Evolutionary conservation across 1,284 basidiomycete genomes (phyloP).

Genomic region (Apiotrichum siamense): DNA sequence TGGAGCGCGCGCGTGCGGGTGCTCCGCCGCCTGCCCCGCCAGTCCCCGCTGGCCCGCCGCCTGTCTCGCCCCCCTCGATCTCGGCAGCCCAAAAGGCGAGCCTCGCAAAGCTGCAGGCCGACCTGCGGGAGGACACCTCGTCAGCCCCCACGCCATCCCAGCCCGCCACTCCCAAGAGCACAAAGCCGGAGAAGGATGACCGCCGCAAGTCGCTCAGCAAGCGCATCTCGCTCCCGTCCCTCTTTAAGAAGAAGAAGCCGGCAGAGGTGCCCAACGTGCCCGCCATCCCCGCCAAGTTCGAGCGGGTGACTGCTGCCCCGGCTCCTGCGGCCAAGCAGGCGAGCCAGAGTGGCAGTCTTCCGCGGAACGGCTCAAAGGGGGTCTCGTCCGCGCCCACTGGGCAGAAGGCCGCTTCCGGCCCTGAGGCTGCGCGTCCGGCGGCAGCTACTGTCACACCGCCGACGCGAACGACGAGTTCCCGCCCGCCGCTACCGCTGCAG

Average conservation of each 20-base stretch:
- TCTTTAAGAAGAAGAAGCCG: slow-evolving; percentile 9
- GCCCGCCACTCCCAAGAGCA: background rate
- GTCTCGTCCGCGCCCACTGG: too few species aligned
- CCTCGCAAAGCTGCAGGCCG: background rate
- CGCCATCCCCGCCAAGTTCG: background rate
- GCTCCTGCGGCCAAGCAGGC: too few species aligned
- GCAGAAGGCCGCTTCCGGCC: too few species aligned
- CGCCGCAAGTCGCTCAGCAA: slow-evolving; percentile 6
- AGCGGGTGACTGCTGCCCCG: too few species aligned
- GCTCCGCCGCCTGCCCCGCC: background rate
- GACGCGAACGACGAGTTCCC: background rate
- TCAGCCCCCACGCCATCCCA: background rate
- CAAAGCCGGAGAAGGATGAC: slow-evolving; percentile 1
- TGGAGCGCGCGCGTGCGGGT: background rate
- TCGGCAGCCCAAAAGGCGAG: background rate
- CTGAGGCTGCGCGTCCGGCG: too few species aligned
- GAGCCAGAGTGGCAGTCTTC: background rate
- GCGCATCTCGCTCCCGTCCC: slow-evolving; percentile 10
- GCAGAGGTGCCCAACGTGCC: slow-evolving; percentile 6
- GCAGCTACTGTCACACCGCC: background rate
- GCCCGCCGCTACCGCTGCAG: background rate
- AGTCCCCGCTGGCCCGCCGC: background rate
- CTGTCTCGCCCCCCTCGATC: background rate
- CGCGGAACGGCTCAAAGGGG: too few species aligned
- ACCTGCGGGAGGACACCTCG: background rate